Conservation (phyloP, 2,329 filamentous ascomycete genomes). For the Aspergillus chevalieri region DNA sequence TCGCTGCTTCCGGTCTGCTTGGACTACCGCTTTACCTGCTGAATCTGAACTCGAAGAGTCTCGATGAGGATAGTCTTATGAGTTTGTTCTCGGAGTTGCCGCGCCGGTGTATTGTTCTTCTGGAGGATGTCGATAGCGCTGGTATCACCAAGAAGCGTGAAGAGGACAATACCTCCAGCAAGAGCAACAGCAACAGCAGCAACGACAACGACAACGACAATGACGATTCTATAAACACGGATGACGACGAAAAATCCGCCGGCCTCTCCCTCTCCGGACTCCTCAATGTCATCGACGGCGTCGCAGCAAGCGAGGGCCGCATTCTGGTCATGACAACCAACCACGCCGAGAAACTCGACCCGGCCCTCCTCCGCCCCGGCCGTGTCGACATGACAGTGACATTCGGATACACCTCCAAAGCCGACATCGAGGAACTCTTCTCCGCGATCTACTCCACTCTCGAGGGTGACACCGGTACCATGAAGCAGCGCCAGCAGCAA, state of each 20-base stretch:
- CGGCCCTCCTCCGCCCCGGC: constrained; percentile 59
- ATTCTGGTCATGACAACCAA: constrained; percentile 73
- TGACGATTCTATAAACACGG: constrained; percentile 2
- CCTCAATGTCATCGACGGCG: constrained; percentile 65
- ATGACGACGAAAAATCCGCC: constrained; percentile 13
- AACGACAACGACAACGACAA: constrained; percentile 17
- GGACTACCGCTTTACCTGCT: constrained; percentile 67
- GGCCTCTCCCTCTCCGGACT: constrained; percentile 61
- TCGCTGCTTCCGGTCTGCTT: constrained; percentile 65
- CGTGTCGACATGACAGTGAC: constrained; percentile 60
- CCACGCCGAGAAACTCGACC: constrained; percentile 57
- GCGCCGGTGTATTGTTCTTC: constrained; percentile 63
- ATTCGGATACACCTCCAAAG: constrained; percentile 42
- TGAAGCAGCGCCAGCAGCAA: constrained; percentile 2
- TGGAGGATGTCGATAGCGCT: constrained; percentile 71
- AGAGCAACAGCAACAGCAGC: constrained; percentile 13
- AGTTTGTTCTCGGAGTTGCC: constrained; percentile 62
- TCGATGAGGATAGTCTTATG: constrained; percentile 61
- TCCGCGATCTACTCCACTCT: constrained; percentile 30
- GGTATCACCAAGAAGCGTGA: constrained; percentile 55
- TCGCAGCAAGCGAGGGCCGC: constrained; percentile 62
- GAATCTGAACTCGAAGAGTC: constrained; percentile 55
- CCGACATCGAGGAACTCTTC: constrained; percentile 36
- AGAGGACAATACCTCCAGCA: constrained; percentile 16
- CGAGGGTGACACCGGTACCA: constrained; percentile 20